Evolutionary conservation across 1,284 basidiomycete species (phyloP), one percentile per base, ranked within the genome.

Genomic region (Cutaneotrichosporon daszewskae): DNA sequence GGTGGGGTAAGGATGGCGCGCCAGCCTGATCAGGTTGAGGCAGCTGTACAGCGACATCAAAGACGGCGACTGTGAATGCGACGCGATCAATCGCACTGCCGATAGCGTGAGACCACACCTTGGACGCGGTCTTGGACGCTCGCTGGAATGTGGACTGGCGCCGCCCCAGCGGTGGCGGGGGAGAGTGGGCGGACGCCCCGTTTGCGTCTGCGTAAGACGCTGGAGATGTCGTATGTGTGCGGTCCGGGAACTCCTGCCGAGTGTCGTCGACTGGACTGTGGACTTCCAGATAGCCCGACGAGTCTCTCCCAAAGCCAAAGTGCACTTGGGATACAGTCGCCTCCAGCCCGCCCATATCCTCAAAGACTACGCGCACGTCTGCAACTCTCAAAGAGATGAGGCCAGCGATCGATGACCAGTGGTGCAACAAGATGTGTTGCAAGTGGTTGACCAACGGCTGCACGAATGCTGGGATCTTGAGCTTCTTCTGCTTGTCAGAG

Each of bases 11-110:
- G 6, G 40, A n/a, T 4, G 12, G 29, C 0, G 55, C 45, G 1
- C 32, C 37, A 2, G 43, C 13, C 11, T 29, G 13, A 13, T 29
- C 40, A 2, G 43, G n/a, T 32, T 51, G 51, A 3, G 53, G 63
- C 3, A 61, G 57, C 8, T 62, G 54, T n/a, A 63, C 24, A 5
- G 48, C 49, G 5, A 62, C 42, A 14, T 64, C 55, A 4, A 47
- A 31, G 6, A 64, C 17, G 4, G 47, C 39, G 5, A 50, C 44
- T 3, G 53, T 49, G 43, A 66, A 45, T 3, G 54, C 48, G 13
- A 67, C 51, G 2, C 58, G 53, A 4, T 65, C 66, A 16, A 61
- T 53, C n/a, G 56, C 55, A 29, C 58, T 45, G 3, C 59, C 66
- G 7, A 62, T 61, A 1, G 60, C 65, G 18, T 64, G 46, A 1